These are phyloP conservation scores for Tricladium varicosporioides DNA, from an alignment of 2,329 filamentous ascomycete species.

Conservation along the genomic window DNA sequence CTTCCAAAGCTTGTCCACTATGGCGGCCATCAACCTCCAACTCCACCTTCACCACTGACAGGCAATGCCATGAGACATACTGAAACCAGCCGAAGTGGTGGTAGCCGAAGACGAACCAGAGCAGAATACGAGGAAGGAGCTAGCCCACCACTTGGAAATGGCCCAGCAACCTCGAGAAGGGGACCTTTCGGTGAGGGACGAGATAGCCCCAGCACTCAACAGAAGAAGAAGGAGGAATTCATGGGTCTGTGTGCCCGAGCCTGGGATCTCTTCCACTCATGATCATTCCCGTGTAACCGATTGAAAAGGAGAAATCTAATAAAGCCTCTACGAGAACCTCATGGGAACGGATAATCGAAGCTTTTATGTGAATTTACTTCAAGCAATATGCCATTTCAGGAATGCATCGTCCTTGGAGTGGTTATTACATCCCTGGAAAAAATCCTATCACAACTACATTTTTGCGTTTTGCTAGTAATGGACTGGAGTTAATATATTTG, in stretches of 20 bases:
- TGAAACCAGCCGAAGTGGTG: constrained; percentile 47
- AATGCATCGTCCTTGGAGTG: not conserved
- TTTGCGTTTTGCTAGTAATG: constrained; percentile 12
- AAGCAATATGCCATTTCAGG: constrained; percentile 12
- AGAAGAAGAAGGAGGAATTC: constrained; percentile 91
- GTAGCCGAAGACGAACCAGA: constrained; percentile 71
- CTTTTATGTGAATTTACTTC: constrained; percentile 8
- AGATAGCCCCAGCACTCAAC: constrained; percentile 79
- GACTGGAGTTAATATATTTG: constrained; percentile 24
- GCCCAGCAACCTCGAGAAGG: constrained; percentile 58
- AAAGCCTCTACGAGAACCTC: not conserved
- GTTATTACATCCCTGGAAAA: not conserved
- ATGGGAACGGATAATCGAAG: not conserved
- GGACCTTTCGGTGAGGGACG: constrained; percentile 79
- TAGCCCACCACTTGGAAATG: constrained; percentile 78
- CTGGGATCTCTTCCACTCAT: constrained; percentile 97
- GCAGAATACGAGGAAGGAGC: constrained; percentile 93
- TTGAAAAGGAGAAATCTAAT: no score
- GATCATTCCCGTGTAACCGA: constrained; percentile 29
- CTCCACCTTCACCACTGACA: constrained; percentile 59
- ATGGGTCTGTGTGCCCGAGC: constrained; percentile 80
- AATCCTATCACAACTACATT: constrained; percentile 9
- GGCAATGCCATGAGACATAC: constrained; percentile 29
- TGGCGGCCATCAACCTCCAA: constrained; percentile 88
- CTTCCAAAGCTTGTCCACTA: constrained; percentile 95